These are phyloP conservation scores for Phytophthora pini DNA, from an alignment of 352 stramenopile species.

Conservation along the genomic window DNA sequence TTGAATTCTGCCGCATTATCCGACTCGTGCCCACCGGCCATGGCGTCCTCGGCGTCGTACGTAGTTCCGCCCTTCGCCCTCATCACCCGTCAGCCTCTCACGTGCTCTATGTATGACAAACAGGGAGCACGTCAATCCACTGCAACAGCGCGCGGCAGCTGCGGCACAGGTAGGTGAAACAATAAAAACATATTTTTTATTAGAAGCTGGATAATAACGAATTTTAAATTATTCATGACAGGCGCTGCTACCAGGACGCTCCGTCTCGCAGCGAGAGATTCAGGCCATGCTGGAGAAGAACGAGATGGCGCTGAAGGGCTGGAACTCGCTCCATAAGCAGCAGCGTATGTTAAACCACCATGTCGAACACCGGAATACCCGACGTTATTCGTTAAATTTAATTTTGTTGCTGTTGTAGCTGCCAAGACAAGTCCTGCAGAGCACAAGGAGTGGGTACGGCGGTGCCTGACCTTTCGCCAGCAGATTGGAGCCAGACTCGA, in stretches of 20 bases:
- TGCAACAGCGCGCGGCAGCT: conserved; percentile 70
- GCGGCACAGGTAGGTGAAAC: conserved; percentile 52
- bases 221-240: conserved; percentile 5
- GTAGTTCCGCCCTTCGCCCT: conserved; percentile 2
- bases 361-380: conserved; percentile 1
- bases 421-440: conserved; percentile 57
- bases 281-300: conserved; percentile 90
- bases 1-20: conserved; percentile 9
- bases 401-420: conserved; percentile 34
- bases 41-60: conserved; percentile 41
- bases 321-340: conserved; percentile 76
- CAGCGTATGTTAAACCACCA: conserved; percentile 54
- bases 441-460: conserved; percentile 79
- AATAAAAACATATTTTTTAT: not conserved
- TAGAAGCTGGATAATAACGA: not conserved
- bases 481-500: conserved; percentile 79
- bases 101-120: conserved; percentile 10
- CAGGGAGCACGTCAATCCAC: conserved; percentile 31
- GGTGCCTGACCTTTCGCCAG: conserved; percentile 67
- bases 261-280: conserved; percentile 68
- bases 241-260: conserved; percentile 53
- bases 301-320: conserved; percentile 73
- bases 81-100: conserved; percentile 8
- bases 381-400: not conserved
- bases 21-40: conserved; percentile 11